Conservation (phyloP, 2,329 filamentous ascomycete genomes). For the Fusarium chlamydosporum region DNA sequence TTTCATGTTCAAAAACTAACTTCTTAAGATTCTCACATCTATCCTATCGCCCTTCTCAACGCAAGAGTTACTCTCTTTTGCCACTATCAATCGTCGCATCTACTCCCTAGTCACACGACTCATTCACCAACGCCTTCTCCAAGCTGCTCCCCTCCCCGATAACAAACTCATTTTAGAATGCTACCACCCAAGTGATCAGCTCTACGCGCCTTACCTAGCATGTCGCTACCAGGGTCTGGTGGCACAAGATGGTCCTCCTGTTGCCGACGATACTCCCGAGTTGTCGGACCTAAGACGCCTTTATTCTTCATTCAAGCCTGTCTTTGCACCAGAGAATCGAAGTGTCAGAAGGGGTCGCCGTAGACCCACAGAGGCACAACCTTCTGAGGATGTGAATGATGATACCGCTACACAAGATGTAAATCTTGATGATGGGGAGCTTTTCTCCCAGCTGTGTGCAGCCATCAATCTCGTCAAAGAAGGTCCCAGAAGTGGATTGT, state of each 20-base stretch:
- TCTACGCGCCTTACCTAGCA: constrained; percentile 75
- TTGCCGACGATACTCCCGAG: constrained; percentile 24
- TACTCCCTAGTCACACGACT: constrained; percentile 74
- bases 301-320: constrained; percentile 80
- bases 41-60: constrained; percentile 63
- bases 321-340: constrained; percentile 67
- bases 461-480: constrained; percentile 77
- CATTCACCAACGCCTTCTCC: constrained; percentile 73
- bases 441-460: constrained; percentile 81
- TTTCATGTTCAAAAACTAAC: not conserved
- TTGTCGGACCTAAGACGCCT: constrained; percentile 65
- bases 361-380: constrained; percentile 18
- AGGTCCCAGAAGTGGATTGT: constrained; percentile 71
- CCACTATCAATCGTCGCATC: constrained; percentile 73
- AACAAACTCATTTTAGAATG: constrained; percentile 82
- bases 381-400: constrained; percentile 46
- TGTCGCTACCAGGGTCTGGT: constrained; percentile 76
- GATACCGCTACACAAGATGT: constrained; percentile 71
- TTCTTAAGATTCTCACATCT: constrained; percentile 29
- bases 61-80: constrained; percentile 68
- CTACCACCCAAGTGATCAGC: constrained; percentile 78
- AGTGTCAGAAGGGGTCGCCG: constrained; percentile 52
- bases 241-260: constrained; percentile 21
- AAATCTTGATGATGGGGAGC: constrained; percentile 76
- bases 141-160: constrained; percentile 47